These are phyloP conservation scores for Phyllosticta citribraziliensis DNA, from an alignment of 2,329 filamentous ascomycete genomes.

Conservation along the genomic window DNA sequence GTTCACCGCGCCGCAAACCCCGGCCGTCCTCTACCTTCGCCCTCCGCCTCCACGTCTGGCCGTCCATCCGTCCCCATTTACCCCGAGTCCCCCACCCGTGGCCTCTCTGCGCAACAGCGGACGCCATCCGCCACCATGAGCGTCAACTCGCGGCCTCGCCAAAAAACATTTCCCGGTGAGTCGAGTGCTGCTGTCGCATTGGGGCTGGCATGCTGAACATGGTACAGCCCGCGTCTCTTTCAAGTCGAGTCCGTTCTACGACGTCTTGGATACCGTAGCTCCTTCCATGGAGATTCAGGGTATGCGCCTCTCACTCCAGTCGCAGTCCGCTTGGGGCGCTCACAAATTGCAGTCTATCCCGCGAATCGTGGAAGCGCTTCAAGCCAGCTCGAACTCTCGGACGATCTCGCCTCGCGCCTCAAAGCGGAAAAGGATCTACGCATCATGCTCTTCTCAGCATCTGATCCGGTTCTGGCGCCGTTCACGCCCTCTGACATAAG, in stretches of 20 bases:
- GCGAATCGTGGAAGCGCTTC: constrained; percentile 48
- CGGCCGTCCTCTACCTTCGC: constrained; percentile 21
- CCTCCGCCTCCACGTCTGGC: constrained; percentile 17
- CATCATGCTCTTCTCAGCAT: constrained; percentile 76
- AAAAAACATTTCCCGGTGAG: constrained; percentile 14
- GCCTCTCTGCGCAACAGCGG: constrained; percentile 16
- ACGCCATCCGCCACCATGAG: constrained; percentile 10
- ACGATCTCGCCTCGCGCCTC: constrained; percentile 46
- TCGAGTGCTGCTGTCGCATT: neutral
- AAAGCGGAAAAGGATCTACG: constrained; percentile 52
- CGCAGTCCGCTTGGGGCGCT: neutral
- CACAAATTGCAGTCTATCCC: constrained; percentile 43
- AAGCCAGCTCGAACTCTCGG: constrained; percentile 49
- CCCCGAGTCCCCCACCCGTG: constrained; percentile 14
- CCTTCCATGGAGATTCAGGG: constrained; percentile 61
- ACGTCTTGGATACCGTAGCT: constrained; percentile 55
- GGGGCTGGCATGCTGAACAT: constrained; percentile 11
- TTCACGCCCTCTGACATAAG: constrained; percentile 53
- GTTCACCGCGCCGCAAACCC: constrained; percentile 32
- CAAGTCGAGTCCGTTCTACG: constrained; percentile 80
- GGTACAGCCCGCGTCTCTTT: constrained; percentile 41
- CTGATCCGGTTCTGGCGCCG: constrained; percentile 36
- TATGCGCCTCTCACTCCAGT: constrained; percentile 33
- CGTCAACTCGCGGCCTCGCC: neutral
- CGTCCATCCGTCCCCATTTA: constrained; percentile 15